Percentiles rank a stretch among this genome's conserved stretches.
These are phyloP conservation scores for Asterochloris erici DNA, from an alignment of 139 green algal genomes.

Conservation along the genomic window DNA sequence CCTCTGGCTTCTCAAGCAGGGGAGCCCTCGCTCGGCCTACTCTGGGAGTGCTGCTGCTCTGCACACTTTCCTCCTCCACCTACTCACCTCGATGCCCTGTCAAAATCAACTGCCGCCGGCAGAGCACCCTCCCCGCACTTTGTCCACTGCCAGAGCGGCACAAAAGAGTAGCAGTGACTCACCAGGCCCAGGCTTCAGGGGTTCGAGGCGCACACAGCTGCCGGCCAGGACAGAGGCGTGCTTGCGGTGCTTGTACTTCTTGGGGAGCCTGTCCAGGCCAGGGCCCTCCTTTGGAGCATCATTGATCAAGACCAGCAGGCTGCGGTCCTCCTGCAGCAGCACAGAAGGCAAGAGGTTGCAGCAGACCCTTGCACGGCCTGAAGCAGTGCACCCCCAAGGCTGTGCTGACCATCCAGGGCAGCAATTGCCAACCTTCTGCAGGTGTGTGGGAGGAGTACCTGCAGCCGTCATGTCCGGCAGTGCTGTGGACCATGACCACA, in stretches of 20 bases:
- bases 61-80: too few relatives aligned
- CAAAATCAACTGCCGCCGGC: too few relatives aligned
- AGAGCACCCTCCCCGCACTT: too few relatives aligned
- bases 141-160: too few relatives aligned
- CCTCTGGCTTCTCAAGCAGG: too few relatives aligned
- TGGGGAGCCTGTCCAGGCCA: not conserved
- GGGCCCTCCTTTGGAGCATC: not conserved
- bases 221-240: not conserved
- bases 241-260: not conserved
- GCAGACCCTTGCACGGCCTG: not conserved
- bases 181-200: constrained; percentile 4
- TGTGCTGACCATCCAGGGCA: not conserved
- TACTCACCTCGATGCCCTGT: too few relatives aligned
- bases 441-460: too few relatives aligned
- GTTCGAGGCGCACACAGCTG: constrained; percentile 18
- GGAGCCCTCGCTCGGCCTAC: too few relatives aligned
- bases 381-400: not conserved
- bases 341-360: too few relatives aligned
- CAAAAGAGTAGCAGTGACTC: not conserved
- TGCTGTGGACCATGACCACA: not conserved
- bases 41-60: too few relatives aligned
- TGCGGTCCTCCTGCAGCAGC: constrained; percentile 15
- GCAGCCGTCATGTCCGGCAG: not conserved
- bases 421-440: not conserved
- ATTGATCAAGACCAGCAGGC: constrained; percentile 15